Evolutionary conservation across 768 basidiomycete species (phyloP), one percentile per base, ranked within the genome.

Genomic region (Daedaleopsis nitida): DNA sequence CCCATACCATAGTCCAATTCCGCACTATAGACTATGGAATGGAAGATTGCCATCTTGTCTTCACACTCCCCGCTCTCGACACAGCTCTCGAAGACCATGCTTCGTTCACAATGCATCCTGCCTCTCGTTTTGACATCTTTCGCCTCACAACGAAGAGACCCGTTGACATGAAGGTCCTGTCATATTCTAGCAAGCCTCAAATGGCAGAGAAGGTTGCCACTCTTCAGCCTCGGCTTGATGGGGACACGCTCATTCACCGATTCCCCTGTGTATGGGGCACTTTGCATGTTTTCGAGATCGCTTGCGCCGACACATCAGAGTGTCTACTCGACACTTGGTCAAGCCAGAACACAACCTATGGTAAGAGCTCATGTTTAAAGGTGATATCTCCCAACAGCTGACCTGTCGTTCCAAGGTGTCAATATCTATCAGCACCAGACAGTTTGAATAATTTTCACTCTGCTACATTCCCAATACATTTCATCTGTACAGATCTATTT

Each of bases 11-110:
- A 44, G 47, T 57, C 17, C 63, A 64, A 21, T 60, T 57, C 51
- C 63, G 63, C 55, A 55, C 59, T 27, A 60, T 64, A 39, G 63
- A 64, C 63, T 64, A 57, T 39, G 63, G 63, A 42, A 64, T 59
- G 58, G 63, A 64, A 24, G 63, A 59, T 23, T 59, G 63, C 58
- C 38, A 27, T 38, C 63, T 59, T 21, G 58, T 59, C 37, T 23
- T 64, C 42, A 55, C 49, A n/a, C 63, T 64, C 43, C 63, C 63
- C n/a, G 38, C 42, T n/a, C n/a, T n/a, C n/a, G n/a, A n/a, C n/a
- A n/a, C n/a, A n/a, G 14, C 32, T 34, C 14, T 56, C 34, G 63
- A 55, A 17, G 19, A 16, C 23, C 58, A 45, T 24, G 59, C 59
- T 17, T 51, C 52, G 24, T 42, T 60, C 49, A 27, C 16, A 17